These are phyloP conservation scores for Pichia ethanolica DNA, from an alignment of 805 yeast genomes.

Conservation along the genomic window DNA sequence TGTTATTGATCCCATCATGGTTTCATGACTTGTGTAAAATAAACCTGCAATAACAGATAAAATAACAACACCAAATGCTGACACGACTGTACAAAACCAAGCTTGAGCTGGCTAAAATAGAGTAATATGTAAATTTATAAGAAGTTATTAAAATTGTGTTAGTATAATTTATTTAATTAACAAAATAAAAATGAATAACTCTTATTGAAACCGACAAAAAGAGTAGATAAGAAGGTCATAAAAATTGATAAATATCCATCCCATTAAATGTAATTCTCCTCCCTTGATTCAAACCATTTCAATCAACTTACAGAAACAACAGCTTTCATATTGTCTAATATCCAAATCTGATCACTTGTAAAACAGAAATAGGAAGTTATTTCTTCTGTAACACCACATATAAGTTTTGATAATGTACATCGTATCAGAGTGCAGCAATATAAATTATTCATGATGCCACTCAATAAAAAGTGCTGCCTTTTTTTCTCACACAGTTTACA, in stretches of 20 bases:
- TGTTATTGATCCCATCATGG: slow-evolving; percentile 84
- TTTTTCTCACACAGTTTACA: too few relatives aligned
- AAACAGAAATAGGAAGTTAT: neutral
- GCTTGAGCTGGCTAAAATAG: slow-evolving; percentile 63
- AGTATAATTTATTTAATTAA: too few relatives aligned
- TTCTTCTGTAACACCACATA: too few relatives aligned
- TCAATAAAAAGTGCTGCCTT: too few relatives aligned
- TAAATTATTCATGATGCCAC: too few relatives aligned
- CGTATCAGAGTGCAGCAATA: too few relatives aligned
- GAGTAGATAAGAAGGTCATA: too few relatives aligned
- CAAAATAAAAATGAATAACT: too few relatives aligned
- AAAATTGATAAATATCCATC: too few relatives aligned
- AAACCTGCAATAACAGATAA: slow-evolving; percentile 77
- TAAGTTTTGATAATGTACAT: too few relatives aligned
- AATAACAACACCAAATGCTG: slow-evolving; percentile 88
- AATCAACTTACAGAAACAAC: slow-evolving; percentile 25
- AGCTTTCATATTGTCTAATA: slow-evolving; percentile 21
- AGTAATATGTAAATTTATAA: neutral
- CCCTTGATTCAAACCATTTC: neutral
- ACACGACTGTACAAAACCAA: slow-evolving; percentile 89
- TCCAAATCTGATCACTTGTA: neutral
- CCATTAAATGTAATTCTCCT: neutral
- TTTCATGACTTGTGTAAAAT: slow-evolving; percentile 75
- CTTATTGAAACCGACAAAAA: too few relatives aligned
- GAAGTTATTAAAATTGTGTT: too few relatives aligned